Evolutionary conservation across 805 yeast genomes (phyloP).

Genomic region (Metschnikowia arizonensis): DNA sequence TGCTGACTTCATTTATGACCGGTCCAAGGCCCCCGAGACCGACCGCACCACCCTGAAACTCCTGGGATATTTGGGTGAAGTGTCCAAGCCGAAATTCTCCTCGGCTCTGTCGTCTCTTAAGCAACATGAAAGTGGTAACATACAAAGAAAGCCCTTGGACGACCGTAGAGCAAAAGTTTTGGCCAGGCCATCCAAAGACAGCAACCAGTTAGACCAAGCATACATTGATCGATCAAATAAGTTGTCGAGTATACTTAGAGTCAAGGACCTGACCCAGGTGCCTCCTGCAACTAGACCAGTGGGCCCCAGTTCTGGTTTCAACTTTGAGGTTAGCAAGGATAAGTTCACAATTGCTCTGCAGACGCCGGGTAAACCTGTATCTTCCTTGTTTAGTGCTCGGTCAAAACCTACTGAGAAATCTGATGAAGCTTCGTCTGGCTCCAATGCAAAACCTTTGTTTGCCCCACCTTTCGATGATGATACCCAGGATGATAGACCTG

Average conservation of each 20-base stretch:
- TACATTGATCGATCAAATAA: slow-evolving; percentile 24
- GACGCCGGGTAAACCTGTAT: not conserved
- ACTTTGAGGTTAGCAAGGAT: slow-evolving; percentile 30
- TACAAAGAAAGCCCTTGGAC: not conserved
- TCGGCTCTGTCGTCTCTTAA: not conserved
- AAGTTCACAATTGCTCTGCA: slow-evolving; percentile 24
- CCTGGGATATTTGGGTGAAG: slow-evolving; percentile 33
- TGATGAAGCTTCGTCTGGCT: not conserved
- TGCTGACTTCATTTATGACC: slow-evolving; percentile 38
- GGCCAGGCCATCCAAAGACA: slow-evolving; percentile 4
- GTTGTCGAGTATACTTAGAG: slow-evolving; percentile 27
- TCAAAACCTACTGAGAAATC: slow-evolving; percentile 7
- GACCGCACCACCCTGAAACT: slow-evolving; percentile 14
- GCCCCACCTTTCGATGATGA: slow-evolving; percentile 5
- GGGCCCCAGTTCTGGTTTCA: slow-evolving; percentile 38
- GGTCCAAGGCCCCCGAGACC: slow-evolving; percentile 13
- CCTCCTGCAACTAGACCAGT: slow-evolving; percentile 1
- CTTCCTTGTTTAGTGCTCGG: not conserved
- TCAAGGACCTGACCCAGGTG: slow-evolving; percentile 22
- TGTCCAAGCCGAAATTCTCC: slow-evolving; percentile 31
- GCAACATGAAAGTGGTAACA: not conserved
- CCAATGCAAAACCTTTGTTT: slow-evolving; percentile 1
- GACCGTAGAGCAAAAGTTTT: not conserved
- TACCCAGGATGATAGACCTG: slow-evolving; percentile 1
- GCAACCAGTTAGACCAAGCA: slow-evolving; percentile 25